Evolutionary conservation across 306 rosid genomes (phyloP), one percentile per base, ranked within the genome.

Genomic region (Benincasa hispida): DNA sequence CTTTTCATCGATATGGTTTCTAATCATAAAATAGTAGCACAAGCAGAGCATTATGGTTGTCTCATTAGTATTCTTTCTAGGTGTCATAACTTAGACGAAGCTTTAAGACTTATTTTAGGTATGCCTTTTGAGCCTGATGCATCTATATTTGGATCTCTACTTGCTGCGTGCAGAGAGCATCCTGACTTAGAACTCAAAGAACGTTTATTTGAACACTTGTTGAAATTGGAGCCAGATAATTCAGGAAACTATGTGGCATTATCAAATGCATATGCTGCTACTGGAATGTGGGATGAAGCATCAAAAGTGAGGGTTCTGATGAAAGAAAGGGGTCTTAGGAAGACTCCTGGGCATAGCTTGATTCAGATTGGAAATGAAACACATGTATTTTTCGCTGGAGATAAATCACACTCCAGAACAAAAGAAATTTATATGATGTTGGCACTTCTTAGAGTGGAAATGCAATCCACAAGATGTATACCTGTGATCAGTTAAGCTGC

Each of bases 341-440:
- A 91, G 85, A 82, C 67, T 82, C 90, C 97, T 27, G 96, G 96
- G 41, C 85, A 92, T 81, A 87, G 97, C 84, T 88, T 97, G 96
- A 84, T 91, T 85, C 90, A 91, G 87, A 81, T 86, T 79, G 92
- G 87, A 78, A 88, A 84, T 75, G 87, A 84, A 79, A 76, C 81
- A 51, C 87, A 88, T 59, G 85, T 83, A 19, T 91, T 90, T 84
- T 84, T 86, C 63, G 90, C 96, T 14, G 85, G 94, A 19, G 92
- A 89, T 79, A 82, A 83, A 75, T 91, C 92, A 72, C 97, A 90
- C 72, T 85, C 88, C 57, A 81, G 87, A 42, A 84, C 82, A n/a
- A 83, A 82, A 62, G 82, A 88, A 63, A 85, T 93, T 78, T 85
- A 82, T 77, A 47, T 10, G 78, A 78, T 76, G n/a, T 79, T 88